phyloP scores from a whole-genome alignment of 2,329 filamentous ascomycete genomes.

The Epichloe hybrida region DNA sequence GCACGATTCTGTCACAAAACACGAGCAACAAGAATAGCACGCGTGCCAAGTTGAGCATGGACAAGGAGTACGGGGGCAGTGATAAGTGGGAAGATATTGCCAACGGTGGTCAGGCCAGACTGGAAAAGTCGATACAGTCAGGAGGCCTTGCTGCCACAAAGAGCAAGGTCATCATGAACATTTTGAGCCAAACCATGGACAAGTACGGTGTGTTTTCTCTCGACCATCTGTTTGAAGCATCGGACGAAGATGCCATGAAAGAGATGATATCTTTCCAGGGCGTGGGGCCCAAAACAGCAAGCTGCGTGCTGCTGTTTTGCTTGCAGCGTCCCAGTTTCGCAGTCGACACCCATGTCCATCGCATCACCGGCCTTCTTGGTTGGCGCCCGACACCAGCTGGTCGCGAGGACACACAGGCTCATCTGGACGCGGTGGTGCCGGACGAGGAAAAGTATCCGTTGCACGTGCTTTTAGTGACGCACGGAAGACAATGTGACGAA shows the following conservation, averaged over 20 bases:
- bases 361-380: slow-evolving; percentile 33
- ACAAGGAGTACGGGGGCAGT: slow-evolving; percentile 27
- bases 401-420: slow-evolving; percentile 34
- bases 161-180: slow-evolving; percentile 55
- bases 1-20: slow-evolving; percentile 40
- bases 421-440: slow-evolving; percentile 34
- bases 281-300: slow-evolving; percentile 41
- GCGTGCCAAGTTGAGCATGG: slow-evolving; percentile 40
- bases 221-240: slow-evolving; percentile 31
- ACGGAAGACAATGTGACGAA: slow-evolving; percentile 31
- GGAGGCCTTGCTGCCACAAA: slow-evolving; percentile 64
- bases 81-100: slow-evolving; percentile 30
- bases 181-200: slow-evolving; percentile 49
- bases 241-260: slow-evolving; percentile 33
- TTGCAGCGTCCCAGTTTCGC: slow-evolving; percentile 33
- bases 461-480: slow-evolving; percentile 36
- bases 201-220: slow-evolving; percentile 30
- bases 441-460: slow-evolving; percentile 35
- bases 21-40: slow-evolving; percentile 43
- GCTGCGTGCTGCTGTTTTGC: slow-evolving; percentile 39
- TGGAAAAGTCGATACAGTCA: slow-evolving; percentile 49
- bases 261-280: slow-evolving; percentile 37
- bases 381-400: slow-evolving; percentile 30
- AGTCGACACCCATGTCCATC: slow-evolving; percentile 39
- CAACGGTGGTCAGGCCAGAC: slow-evolving; percentile 23